Evolutionary conservation across 139 green algal species (phyloP).

Genomic region (Chlamydomonas schloesseri): DNA sequence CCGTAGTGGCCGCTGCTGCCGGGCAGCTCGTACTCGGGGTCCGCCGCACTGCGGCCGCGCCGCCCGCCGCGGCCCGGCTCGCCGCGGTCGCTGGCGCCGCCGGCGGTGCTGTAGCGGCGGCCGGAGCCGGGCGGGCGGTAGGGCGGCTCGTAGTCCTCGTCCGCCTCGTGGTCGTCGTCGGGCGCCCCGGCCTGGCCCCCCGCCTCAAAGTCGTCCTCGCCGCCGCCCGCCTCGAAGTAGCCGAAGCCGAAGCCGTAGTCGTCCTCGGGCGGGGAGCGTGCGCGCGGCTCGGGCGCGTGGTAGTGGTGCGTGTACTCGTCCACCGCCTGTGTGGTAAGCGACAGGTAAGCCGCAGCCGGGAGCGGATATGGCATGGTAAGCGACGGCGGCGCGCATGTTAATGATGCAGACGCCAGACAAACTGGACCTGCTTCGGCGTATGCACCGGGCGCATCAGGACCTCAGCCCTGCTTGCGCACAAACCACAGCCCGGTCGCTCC

Average conservation of each 20-base stretch:
- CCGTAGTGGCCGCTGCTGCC: no score
- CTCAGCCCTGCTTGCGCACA: no score
- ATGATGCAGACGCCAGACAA: neutral
- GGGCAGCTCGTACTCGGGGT: no score
- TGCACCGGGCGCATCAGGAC: no score
- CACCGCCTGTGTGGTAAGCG: neutral
- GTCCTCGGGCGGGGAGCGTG: no score
- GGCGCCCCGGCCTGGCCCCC: no score
- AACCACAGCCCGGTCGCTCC: no score
- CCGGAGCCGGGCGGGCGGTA: neutral
- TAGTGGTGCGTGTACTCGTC: neutral
- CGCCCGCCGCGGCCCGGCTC: neutral
- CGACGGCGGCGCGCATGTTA: neutral
- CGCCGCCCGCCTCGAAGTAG: neutral
- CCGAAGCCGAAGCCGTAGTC: neutral
- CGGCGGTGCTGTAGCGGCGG: neutral
- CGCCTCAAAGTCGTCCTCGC: neutral
- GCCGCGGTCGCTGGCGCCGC: neutral
- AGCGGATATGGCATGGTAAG: no score
- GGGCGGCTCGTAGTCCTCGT: slow-evolving; percentile 19
- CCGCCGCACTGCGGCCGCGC: no score
- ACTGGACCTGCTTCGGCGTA: no score
- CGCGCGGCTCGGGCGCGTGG: no score
- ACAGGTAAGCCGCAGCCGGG: no score
- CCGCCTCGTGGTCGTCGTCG: slow-evolving; percentile 12